Evolutionary conservation across 306 rosid species (phyloP).

Genomic region (Argentina anserina): DNA sequence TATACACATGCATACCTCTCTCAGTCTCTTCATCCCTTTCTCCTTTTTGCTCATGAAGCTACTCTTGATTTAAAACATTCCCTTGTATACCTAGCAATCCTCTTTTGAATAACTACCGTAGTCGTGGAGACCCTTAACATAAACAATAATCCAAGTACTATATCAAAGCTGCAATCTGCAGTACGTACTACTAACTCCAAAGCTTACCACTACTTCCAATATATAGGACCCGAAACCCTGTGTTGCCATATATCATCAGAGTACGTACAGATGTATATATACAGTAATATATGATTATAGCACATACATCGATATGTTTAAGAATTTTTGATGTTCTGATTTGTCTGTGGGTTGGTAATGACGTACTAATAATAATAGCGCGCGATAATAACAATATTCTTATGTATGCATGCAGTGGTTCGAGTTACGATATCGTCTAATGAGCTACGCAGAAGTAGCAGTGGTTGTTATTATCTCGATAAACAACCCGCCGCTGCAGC

Average conservation of each 20-base stretch:
- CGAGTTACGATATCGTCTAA: not conserved
- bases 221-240: not conserved
- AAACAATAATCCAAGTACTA: not conserved
- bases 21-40: not conserved
- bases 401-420: not conserved
- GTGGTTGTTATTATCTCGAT: not conserved
- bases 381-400: not conserved
- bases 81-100: not conserved
- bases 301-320: not conserved
- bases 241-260: not conserved
- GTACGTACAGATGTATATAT: not conserved
- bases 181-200: not conserved
- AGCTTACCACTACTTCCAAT: not conserved
- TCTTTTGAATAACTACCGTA: not conserved
- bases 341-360: not conserved
- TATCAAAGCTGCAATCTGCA: not conserved
- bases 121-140: not conserved
- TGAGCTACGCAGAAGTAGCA: not conserved
- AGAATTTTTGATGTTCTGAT: not conserved
- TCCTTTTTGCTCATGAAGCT: not conserved
- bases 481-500: not conserved
- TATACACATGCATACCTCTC: not conserved
- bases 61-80: not conserved
- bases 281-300: too few relatives aligned
- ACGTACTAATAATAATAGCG: not conserved